These are phyloP conservation scores for Neohortaea acidophila DNA, from an alignment of 495 filamentous ascomycete genomes.

Conservation along the genomic window DNA sequence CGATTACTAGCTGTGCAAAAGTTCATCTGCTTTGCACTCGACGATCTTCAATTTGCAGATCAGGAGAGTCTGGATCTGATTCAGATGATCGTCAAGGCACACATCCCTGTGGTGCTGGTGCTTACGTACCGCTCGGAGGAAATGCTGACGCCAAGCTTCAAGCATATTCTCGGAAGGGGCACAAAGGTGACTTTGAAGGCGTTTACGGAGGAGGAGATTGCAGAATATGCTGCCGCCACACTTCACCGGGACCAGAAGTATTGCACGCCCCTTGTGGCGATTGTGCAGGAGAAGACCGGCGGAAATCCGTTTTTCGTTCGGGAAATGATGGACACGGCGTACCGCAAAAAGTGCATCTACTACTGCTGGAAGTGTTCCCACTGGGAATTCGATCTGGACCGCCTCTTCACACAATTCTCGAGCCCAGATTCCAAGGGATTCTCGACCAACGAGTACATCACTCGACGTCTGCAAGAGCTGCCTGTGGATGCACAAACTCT, in stretches of 20 bases:
- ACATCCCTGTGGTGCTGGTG: conserved; percentile 64
- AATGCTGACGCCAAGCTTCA: conserved; percentile 14
- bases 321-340: conserved; percentile 77
- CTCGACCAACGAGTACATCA: conserved; percentile 66
- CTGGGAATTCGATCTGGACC: conserved; percentile 76
- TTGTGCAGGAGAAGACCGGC: conserved; percentile 65
- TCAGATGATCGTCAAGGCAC: conserved; percentile 51
- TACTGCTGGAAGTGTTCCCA: conserved; percentile 58
- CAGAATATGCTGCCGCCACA: conserved; percentile 61
- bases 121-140: conserved; percentile 48
- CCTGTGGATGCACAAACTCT: conserved; percentile 57
- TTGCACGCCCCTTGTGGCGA: conserved; percentile 47
- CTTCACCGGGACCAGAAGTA: conserved; percentile 47
- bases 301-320: conserved; percentile 81
- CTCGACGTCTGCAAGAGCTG: conserved; percentile 58
- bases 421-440: conserved; percentile 59
- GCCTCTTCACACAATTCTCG: conserved; percentile 67
- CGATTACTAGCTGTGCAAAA: conserved; percentile 60
- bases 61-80: conserved; percentile 71
- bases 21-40: conserved; percentile 68
- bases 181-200: conserved; percentile 53
- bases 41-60: conserved; percentile 79
- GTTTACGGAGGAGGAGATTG: conserved; percentile 57
- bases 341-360: conserved; percentile 73
- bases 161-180: conserved; percentile 16